phyloP scores from a whole-genome alignment of 148 eudicot species.

The Camellia granthamiana region DNA sequence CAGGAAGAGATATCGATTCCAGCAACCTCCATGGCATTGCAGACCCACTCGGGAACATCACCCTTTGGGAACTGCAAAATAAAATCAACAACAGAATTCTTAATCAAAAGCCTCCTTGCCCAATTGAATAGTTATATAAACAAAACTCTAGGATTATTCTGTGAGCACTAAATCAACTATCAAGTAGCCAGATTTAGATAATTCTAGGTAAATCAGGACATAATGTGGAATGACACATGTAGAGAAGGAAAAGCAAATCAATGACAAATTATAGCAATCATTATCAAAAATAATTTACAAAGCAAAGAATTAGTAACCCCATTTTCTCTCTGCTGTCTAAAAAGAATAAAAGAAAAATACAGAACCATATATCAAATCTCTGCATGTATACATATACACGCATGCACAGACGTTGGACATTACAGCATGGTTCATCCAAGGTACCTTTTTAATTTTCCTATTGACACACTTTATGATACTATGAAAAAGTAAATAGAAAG shows the following conservation, averaged over 20 bases:
- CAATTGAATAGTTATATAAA: too few species aligned
- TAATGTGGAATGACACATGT: not conserved
- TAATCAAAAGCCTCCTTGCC: not conserved
- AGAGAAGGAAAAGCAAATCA: not conserved
- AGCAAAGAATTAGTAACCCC: not conserved
- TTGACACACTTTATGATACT: too few species aligned
- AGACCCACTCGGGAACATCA: slow-evolving; percentile 86
- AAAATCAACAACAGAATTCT: not conserved
- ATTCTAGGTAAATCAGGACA: too few species aligned
- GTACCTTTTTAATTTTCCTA: too few species aligned
- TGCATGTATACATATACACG: too few species aligned
- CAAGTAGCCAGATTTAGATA: too few species aligned
- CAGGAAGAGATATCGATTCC: slow-evolving; percentile 77
- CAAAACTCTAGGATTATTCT: too few species aligned
- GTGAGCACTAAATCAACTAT: too few species aligned
- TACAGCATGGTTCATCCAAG: too few species aligned
- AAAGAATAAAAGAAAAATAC: not conserved
- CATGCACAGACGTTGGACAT: too few species aligned
- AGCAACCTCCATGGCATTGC: slow-evolving; percentile 91
- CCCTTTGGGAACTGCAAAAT: slow-evolving; percentile 71
- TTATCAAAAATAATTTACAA: not conserved
- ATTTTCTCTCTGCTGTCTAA: not conserved
- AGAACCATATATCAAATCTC: not conserved
- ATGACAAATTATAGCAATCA: not conserved
- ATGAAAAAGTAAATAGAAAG: too few species aligned